A percentile compares a stretch with the other conserved stretches of the same genome.
These are phyloP conservation scores for Aspergillus sp. DNA, from an alignment of 2,329 filamentous ascomycete genomes.

Conservation along the genomic window DNA sequence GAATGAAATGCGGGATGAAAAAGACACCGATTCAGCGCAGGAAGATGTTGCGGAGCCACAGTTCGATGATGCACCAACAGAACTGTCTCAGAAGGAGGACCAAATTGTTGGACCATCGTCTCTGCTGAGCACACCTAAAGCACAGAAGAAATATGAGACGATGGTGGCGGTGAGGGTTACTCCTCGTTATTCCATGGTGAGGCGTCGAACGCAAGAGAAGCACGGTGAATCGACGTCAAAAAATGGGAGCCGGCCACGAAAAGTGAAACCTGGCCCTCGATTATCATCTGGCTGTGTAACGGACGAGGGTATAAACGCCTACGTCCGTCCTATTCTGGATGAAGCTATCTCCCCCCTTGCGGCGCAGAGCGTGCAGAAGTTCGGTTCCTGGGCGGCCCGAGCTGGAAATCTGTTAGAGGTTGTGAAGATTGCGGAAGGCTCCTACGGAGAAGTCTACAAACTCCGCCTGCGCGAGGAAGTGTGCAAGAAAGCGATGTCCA, in stretches of 20 bases:
- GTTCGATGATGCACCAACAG: not conserved
- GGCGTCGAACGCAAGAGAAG: not conserved
- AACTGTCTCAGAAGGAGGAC: not conserved
- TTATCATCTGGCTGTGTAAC: constrained; percentile 33
- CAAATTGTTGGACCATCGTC: not conserved
- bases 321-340: constrained; percentile 35
- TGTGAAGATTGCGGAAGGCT: constrained; percentile 63
- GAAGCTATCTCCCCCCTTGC: constrained; percentile 36
- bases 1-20: not conserved
- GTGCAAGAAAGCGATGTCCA: constrained; percentile 33
- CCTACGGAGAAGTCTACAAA: constrained; percentile 65
- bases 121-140: not conserved
- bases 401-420: constrained; percentile 44
- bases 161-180: constrained; percentile 31
- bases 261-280: constrained; percentile 18
- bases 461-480: constrained; percentile 43
- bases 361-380: constrained; percentile 37
- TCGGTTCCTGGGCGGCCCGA: constrained; percentile 37
- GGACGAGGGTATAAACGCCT: constrained; percentile 32
- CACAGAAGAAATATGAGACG: constrained; percentile 15
- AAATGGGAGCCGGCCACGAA: constrained; percentile 11
- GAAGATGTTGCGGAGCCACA: not conserved
- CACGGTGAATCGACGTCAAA: not conserved
- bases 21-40: not conserved
- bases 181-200: not conserved